Base-by-base conservation (phyloP, 306 rosid species). In the Sicyos baderoa region DNA sequence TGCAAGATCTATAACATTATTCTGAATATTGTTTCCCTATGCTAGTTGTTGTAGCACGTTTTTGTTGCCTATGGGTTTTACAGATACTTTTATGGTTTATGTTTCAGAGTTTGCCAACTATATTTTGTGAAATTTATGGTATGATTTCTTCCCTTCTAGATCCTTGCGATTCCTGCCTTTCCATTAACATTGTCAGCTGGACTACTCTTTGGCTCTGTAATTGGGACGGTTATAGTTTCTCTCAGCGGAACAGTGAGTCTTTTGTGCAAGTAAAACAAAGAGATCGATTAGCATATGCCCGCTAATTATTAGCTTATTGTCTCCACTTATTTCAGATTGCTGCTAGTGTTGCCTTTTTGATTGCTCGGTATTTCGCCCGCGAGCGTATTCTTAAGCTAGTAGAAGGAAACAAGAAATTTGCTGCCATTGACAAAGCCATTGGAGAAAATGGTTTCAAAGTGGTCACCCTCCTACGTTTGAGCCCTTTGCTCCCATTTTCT, bases 171-270 rank as follows among this genome's bases (percentile, higher is more conserved):
- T 82, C 99, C 97, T 58, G 99, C 96, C 70, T 76, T 90, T 82
- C 97, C 97, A 45, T 75, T 93, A 76, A 93, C 99, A 76, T 78
- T 93, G 96, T 88, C 99, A 73, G 97, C 97, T 53, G 99, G 99
- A 62, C 97, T 93, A 73, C 90, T 93, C 73, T 93, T 93, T 77
- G 99, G 99, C 54, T 75, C 99, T 25, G 32, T 93, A 71, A 62
- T 73, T 25, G 97, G 99, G 75, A 85, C 96, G 47, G 72, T 90
- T 84, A 83, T 90, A 57, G 99, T 93, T 85, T 93, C 99, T 11
- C 81, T 90, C 71, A 90, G 99, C 25, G 97, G 99, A 83, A 93
- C 96, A 7, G 96, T 93, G 80, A 79, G 89, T 83, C 37, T 19
- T 68, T 27, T 50, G 48, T 11, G 7, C n/a, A 22, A 42, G 71